Evolutionary conservation across 2,329 filamentous ascomycete genomes (phyloP).

Genomic region (Chaetoscypha palmicola): DNA sequence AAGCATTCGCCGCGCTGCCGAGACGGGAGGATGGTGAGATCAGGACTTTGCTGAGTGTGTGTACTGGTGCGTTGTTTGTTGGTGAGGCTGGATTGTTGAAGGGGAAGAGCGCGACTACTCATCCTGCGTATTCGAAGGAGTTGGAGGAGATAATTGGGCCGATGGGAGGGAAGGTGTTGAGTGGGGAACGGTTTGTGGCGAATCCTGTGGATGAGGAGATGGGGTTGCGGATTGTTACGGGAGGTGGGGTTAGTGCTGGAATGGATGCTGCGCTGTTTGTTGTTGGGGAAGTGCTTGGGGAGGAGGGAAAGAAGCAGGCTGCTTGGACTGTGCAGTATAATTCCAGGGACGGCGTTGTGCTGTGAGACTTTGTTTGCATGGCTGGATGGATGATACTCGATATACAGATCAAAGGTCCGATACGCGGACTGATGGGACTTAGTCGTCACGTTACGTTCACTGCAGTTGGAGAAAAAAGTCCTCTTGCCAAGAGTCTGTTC

Average conservation of each 20-base stretch:
- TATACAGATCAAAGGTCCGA: no score
- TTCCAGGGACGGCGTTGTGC: slow-evolving; percentile 61
- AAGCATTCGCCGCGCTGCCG: slow-evolving; percentile 67
- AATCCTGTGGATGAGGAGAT: slow-evolving; percentile 11
- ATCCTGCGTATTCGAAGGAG: slow-evolving; percentile 51
- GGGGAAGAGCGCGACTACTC: slow-evolving; percentile 71
- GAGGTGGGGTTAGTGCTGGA: slow-evolving; percentile 69
- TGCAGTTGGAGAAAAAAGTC: no score
- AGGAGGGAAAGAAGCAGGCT: slow-evolving; percentile 66
- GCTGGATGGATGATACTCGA: no score
- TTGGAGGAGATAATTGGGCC: slow-evolving; percentile 2
- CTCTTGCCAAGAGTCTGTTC: no score
- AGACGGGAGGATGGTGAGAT: slow-evolving; percentile 67
- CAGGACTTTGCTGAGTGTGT: slow-evolving; percentile 70
- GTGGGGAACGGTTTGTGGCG: slow-evolving; percentile 17
- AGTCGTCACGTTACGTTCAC: no score
- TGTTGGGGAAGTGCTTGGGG: slow-evolving; percentile 69
- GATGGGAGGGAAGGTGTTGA: slow-evolving; percentile 1
- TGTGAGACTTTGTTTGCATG: no score
- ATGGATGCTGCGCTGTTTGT: slow-evolving; percentile 77
- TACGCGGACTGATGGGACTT: no score
- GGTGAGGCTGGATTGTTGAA: slow-evolving; percentile 68
- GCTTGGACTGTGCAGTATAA: slow-evolving; percentile 68
- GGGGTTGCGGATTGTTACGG: slow-evolving; percentile 64
- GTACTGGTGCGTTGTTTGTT: slow-evolving; percentile 69